Conservation (phyloP, 169 alveolate species). For the Eimeria tenella region DNA sequence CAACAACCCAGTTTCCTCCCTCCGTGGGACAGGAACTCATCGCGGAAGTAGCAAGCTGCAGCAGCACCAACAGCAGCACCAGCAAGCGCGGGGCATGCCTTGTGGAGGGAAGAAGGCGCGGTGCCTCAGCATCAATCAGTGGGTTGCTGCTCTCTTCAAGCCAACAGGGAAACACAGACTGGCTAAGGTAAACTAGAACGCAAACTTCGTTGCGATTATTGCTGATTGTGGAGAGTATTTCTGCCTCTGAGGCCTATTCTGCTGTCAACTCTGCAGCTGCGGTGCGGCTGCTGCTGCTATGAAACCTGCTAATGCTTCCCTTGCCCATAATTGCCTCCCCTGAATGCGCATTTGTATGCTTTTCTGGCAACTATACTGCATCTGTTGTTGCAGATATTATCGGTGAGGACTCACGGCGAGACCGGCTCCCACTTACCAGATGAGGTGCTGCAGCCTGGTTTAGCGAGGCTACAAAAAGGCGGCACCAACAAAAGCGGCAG, state of each 20-base stretch:
- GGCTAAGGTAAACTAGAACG: constrained; percentile 34
- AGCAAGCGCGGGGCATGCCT: constrained; percentile 16
- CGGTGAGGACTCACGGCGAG: constrained; percentile 74
- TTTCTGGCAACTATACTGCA: not conserved
- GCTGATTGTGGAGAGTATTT: not conserved
- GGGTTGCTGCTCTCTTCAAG: constrained; percentile 73
- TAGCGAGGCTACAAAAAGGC: not conserved
- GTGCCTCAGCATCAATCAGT: constrained; percentile 58
- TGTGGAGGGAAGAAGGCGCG: constrained; percentile 61
- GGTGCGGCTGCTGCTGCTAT: constrained; percentile 30
- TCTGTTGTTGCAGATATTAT: constrained; percentile 54
- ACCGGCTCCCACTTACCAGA: constrained; percentile 71
- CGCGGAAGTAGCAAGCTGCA: constrained; percentile 46
- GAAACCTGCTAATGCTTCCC: not conserved
- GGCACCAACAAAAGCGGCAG: constrained; percentile 14
- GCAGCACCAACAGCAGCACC: constrained; percentile 60
- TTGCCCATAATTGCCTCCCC: not conserved
- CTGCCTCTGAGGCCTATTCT: not conserved
- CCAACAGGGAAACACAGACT: constrained; percentile 65
- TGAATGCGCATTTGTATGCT: not conserved
- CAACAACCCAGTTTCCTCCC: not conserved
- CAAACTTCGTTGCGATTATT: not conserved
- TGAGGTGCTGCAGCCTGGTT: constrained; percentile 69
- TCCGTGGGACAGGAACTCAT: not conserved
- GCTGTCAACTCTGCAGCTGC: constrained; percentile 2